Base-by-base conservation (phyloP, 176 grass and related monocot genomes). In the Tillandsia fasciculata region DNA sequence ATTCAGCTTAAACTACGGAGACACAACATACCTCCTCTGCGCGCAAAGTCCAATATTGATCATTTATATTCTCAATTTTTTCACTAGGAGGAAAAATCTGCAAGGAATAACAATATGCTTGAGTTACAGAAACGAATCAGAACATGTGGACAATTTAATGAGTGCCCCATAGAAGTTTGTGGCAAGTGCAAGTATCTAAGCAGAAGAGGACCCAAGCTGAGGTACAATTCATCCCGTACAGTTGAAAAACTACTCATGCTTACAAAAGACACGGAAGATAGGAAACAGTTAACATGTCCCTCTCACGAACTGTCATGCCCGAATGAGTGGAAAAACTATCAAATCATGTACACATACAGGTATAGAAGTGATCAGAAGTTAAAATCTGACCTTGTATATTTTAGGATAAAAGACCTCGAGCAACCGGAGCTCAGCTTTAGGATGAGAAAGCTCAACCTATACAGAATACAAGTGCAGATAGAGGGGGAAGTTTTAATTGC, bases 41-140 rank as follows among this genome's bases (percentile, higher is more conserved):
- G 72, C 93, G 93, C 65, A 96, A 72, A 9, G 93, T 96, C 93
- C 93, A 96, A 80, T 96, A 96, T 82, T 96, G 93, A 71, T 96
- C 93, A 67, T 96, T 96, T 83, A 96, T 92, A 82, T 96, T 96
- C 65, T 96, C 93, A 79, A 96, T 96, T 74, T 96, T 96, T 80
- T 96, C 93, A 33, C 70, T 69, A 2, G 73, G 74, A 15, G 89
- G 83, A 86, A 96, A 96, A 48, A 96, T 92, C 93, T 96, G 71
- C 52, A 68, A 72, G 50, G 76, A 70, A 75, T 72, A 48, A 58
- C 71, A 53, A 73, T 15, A 76, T 48, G 75, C 22, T 28, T 18
- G n/a, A 33, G 11, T 70, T 26, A 64, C 33, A 4, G 7, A 42
- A 42, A 42, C 4, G 33, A 42, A 42, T 42, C 33, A 42, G 33